A percentile compares a stretch with the other conserved stretches of the same genome.
Conservation (phyloP, 345 rosid species). For the Boechera divaricarpa region DNA sequence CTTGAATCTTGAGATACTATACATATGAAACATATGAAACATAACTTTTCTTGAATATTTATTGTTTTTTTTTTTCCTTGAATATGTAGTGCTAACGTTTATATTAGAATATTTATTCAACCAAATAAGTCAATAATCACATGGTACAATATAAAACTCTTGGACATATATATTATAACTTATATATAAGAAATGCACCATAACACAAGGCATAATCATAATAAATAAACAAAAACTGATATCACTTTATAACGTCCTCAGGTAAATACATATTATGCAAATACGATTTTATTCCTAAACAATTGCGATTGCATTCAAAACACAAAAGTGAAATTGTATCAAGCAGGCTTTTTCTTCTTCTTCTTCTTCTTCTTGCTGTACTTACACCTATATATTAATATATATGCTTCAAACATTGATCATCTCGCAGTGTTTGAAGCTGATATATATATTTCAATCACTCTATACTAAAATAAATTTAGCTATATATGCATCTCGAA, state of each 20-base stretch:
- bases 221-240: not conserved
- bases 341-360: no score
- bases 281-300: slow-evolving; percentile 27
- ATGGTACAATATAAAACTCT: not conserved
- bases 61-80: not conserved
- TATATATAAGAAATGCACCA: not conserved
- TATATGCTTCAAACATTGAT: slow-evolving; percentile 26
- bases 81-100: not conserved
- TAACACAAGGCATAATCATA: not conserved
- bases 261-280: slow-evolving; percentile 3
- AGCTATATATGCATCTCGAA: not conserved
- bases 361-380: not conserved
- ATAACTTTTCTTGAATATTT: not conserved
- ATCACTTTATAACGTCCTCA: not conserved
- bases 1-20: not conserved
- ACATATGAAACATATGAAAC: not conserved
- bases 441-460: not conserved
- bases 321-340: slow-evolving; percentile 25
- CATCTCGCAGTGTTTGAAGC: not conserved
- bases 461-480: slow-evolving; percentile 24
- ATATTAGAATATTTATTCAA: slow-evolving; percentile 1
- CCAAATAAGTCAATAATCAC: not conserved
- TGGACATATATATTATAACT: not conserved
- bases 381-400: not conserved
- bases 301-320: slow-evolving; percentile 21